Percentiles rank a stretch among this genome's conserved stretches.
These are phyloP conservation scores for Bryoerythrophyllum caledonicum DNA, from an alignment of 225 moss, liverwort and hornwort species.

Conservation along the genomic window DNA sequence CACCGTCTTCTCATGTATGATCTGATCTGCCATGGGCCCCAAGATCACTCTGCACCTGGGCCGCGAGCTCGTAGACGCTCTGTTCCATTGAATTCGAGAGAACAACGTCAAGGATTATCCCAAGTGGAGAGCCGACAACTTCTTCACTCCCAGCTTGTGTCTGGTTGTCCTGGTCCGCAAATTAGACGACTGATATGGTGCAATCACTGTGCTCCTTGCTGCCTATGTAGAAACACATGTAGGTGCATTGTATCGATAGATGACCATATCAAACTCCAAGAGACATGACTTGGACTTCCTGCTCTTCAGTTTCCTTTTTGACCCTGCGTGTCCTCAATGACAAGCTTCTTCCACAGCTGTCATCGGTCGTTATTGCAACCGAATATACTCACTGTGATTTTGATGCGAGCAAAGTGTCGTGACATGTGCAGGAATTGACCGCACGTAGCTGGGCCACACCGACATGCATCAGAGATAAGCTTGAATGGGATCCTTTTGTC, in stretches of 20 bases:
- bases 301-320: neutral
- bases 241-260: neutral
- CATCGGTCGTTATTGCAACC: neutral
- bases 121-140: constrained; percentile 12
- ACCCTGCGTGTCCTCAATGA: neutral
- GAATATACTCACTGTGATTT: neutral
- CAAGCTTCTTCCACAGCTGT: neutral
- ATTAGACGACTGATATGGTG: neutral
- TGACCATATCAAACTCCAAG: neutral
- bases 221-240: neutral
- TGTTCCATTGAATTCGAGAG: constrained; percentile 16
- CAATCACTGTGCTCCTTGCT: neutral
- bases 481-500: neutral
- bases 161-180: constrained; percentile 28
- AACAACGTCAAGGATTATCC: constrained; percentile 15
- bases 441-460: neutral
- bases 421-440: neutral
- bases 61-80: constrained; percentile 11
- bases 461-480: neutral
- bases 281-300: neutral
- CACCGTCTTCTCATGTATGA: neutral
- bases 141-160: constrained; percentile 20
- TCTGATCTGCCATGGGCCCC: neutral
- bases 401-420: neutral
- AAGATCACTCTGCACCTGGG: constrained; percentile 21